phyloP scores from a whole-genome alignment of 2,329 filamentous ascomycete species.

The Penicillium brevicompactum region DNA sequence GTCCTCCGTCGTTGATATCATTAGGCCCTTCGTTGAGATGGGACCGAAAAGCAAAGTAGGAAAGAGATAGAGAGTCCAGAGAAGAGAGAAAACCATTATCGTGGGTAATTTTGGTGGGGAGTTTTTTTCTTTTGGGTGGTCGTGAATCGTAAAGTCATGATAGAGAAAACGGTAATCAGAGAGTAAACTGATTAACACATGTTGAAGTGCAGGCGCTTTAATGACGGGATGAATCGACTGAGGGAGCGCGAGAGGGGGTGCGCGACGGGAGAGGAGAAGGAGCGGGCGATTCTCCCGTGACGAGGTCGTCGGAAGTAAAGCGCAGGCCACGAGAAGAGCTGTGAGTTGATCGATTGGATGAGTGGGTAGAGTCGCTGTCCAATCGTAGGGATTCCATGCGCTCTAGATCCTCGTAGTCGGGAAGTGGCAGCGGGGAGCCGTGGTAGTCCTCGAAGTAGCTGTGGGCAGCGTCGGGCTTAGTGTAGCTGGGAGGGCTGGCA shows the following conservation, averaged over 20 bases:
- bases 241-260: conserved; percentile 20
- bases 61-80: not conserved
- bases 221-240: conserved; percentile 20
- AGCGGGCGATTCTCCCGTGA: conserved; percentile 20
- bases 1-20: not conserved
- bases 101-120: not conserved
- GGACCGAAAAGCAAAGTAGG: not conserved
- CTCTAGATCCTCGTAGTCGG: conserved; percentile 52
- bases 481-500: conserved; percentile 76
- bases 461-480: conserved; percentile 38
- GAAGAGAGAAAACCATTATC: not conserved
- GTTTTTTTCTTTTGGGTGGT: conserved; percentile 3
- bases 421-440: conserved; percentile 43
- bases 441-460: conserved; percentile 50
- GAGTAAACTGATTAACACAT: not conserved
- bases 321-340: conserved; percentile 24
- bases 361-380: conserved; percentile 35
- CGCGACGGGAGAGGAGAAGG: conserved; percentile 21
- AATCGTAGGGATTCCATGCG: conserved; percentile 41
- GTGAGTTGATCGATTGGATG: conserved; percentile 23
- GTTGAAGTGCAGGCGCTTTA: conserved; percentile 5
- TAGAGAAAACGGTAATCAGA: conserved; percentile 6
- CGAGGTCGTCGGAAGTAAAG: conserved; percentile 38
- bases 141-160: conserved; percentile 10
- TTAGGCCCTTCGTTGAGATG: conserved; percentile 2